Evolutionary conservation across 805 yeast species (phyloP), one percentile per base, ranked within the genome.

Genomic region (Metschnikowia peoriensis): DNA sequence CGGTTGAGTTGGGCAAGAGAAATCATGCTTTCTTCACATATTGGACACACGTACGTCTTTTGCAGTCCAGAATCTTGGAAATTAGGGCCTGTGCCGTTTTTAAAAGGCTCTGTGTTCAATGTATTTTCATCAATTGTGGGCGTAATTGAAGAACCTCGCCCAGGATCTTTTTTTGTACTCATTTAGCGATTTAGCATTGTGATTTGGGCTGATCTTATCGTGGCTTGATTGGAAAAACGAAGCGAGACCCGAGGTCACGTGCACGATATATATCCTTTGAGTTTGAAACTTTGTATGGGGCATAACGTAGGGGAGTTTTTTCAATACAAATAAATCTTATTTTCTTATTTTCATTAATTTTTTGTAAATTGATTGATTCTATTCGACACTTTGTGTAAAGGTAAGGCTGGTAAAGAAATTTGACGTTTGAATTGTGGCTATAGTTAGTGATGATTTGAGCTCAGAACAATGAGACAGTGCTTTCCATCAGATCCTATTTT

Each of bases 1-100:
- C 75, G 73, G 64, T 88, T 88, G 51, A 89, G 70, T 54, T 81
- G 85, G 14, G 58, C 47, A 39, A 85, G 65, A 6, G 79, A 76
- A 7, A 80, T 67, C 85, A 86, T 83, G 1, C 66, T 46, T 52
- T 83, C 86, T 12, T 72, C 67, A 62, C 96, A 89, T 1, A 89
- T 84, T 1, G 96, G 96, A 61, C 96, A 89, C 15, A 35, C 28
- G 14, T 46, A 44, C 10, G 45, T 32, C 28, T 12, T n/a, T 16
- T 7, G 14, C 10, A 28, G 27, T 11, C 10, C 14, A 22, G 35
- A 27, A 14, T 32, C 35, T 2, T 9, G 35, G 6, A 34, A 14
- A 12, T 28, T 28, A 7, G 32, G 44, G 44, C 35, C 9, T 10
- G 10, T 28, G 22, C 28, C 15, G 5, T 41, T 11, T 15, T 4